Evolutionary conservation across 2,329 filamentous ascomycete genomes (phyloP), one percentile per base, ranked within the genome.

Genomic region (Apiospora sp.): DNA sequence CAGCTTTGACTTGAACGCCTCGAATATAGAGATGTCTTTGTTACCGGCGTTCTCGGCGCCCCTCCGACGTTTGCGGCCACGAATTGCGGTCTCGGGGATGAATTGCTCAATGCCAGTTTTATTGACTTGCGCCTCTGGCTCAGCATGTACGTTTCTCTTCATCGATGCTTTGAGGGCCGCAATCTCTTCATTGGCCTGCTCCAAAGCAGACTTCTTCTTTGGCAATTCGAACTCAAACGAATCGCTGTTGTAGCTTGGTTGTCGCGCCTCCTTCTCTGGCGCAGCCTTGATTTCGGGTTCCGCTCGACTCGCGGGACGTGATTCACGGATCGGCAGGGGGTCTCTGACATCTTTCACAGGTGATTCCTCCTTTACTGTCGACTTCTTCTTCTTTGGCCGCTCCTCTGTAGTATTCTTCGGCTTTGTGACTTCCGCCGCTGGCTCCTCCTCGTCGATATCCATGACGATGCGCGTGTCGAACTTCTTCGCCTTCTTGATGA

Each of bases 151-250:
- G 30, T 87, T 92, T 46, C 93, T 88, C 79, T 91, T 92, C 92
- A 96, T 94, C 0, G 93, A 95, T 12, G 92, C 92, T 81, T 95
- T 96, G 4, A 96, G 84, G 1, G 92, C 92, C 5, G 92, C 93
- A 71, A 96, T 94, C 78, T 96, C 92, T 49, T 93, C 93, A 76
- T 95, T 95, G 3, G 93, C 93, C 75, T 86, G 86, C 74, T 94
- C 91, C 13, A 95, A 83, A 0, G 87, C 86, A 1, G 87, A 86
- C 77, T 88, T 88, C 69, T 81, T 82, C 69, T 76, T 75, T 14
- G 73, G 71, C 34, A 81, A 78, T 67, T 83, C 79, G 12, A 79
- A 72, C 54, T 74, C 75, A 14, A 69, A 69, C 61, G 44, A 54
- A 41, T 74, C 74, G 68, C 75, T 75, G 22, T 72, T 41, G 19